Evolutionary conservation across 1,284 basidiomycete genomes (phyloP), one percentile per base, ranked within the genome.

Genomic region (Ustilago sp.): DNA sequence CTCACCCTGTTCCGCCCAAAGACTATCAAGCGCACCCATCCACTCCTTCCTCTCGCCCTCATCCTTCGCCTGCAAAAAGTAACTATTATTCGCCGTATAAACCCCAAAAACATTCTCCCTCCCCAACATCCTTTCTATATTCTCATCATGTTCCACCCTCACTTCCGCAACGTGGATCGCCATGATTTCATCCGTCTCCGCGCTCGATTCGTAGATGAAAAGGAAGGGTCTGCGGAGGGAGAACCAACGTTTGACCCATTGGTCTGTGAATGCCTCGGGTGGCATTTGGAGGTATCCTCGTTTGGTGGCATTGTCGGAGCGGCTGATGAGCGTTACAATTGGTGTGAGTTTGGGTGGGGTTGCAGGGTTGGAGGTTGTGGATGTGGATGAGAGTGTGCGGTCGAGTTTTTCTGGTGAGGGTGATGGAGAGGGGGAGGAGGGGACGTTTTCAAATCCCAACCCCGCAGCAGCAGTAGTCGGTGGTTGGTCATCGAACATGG

Each of bases 191-290:
- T 94, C 93, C 17, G 92, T 85, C 86, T 97, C 94, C 74, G 91
- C 91, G 8, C 91, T 92, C 74, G 91, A 90, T 35, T 90, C 89
- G 87, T 95, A 97, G 64, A 98, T 89, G 82, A 94, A 91, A 5
- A 98, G 89, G 86, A 96, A 95, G 0, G 96, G 96, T 82, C 81
- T 65, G 84, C 91, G 90, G n/a, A 98, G 89, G 13, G 94, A 93
- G 84, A 96, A 95, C 91, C 92, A 94, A 51, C 91, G 88, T 83
- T 90, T 90, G 75, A 91, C 90, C 95, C 96, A 98, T 19, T 88
- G 85, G 83, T 94, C 91, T 74, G 90, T 90, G 38, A 89, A 90
- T 8, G 94, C 93, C 84, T 97, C 91, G 32, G 89, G 89, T 68
- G 98, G 89, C 70, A 95, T 90, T 86, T 91, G 87, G 57, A 98